Evolutionary conservation across 2,329 filamentous ascomycete genomes (phyloP).

Genomic region (Aspergillus sp.): DNA sequence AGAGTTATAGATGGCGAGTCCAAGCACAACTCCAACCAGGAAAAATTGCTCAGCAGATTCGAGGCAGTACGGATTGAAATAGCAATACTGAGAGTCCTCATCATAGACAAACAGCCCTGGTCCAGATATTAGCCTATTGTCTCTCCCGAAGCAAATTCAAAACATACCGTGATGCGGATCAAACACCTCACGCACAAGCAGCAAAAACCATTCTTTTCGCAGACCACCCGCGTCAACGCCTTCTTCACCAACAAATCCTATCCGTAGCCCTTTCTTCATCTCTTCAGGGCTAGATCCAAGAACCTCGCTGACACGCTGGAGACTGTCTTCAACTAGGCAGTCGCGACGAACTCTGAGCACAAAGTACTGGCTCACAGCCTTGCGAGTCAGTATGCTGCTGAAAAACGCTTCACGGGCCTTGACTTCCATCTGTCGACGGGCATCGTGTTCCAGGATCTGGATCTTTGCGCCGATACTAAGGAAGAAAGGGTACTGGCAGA

Average conservation of each 20-base stretch:
- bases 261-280: constrained; percentile 85
- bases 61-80: constrained; percentile 89
- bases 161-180: constrained; percentile 81
- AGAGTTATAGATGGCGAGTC: constrained; percentile 91
- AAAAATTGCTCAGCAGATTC: constrained; percentile 93
- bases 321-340: constrained; percentile 85
- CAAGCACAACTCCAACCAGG: constrained; percentile 83
- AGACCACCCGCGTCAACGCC: constrained; percentile 88
- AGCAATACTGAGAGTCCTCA: constrained; percentile 86
- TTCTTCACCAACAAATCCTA: constrained; percentile 86
- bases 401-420: constrained; percentile 91
- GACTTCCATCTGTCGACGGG: constrained; percentile 83
- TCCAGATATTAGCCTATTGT: constrained; percentile 8
- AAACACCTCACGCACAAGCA: constrained; percentile 87
- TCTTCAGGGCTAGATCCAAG: constrained; percentile 81
- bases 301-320: constrained; percentile 82
- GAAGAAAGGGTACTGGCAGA: constrained; percentile 91
- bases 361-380: constrained; percentile 76
- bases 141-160: neutral
- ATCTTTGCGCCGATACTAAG: constrained; percentile 93
- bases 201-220: constrained; percentile 92
- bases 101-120: constrained; percentile 90
- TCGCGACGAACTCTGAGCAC: constrained; percentile 78
- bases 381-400: constrained; percentile 78
- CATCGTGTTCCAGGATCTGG: constrained; percentile 85